Percentiles rank a stretch among this genome's conserved stretches.
These are phyloP conservation scores for Solanum sparsipilum DNA, from an alignment of 257 asterid genomes.

Conservation along the genomic window DNA sequence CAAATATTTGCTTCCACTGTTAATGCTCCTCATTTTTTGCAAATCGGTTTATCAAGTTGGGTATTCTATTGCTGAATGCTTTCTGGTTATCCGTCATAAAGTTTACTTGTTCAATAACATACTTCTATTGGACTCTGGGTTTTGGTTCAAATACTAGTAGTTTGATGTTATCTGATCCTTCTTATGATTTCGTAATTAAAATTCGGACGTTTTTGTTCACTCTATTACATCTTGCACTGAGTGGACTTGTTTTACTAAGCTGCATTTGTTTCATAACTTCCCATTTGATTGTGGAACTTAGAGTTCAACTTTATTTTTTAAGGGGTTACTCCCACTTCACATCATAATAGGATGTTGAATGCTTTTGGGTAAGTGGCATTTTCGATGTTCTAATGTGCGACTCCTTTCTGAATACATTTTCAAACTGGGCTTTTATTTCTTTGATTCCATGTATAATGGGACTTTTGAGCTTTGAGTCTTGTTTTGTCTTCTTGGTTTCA, in stretches of 20 bases:
- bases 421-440: neutral
- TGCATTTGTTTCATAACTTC: neutral
- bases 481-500: neutral
- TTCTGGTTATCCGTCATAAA: neutral
- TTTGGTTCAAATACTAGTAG: neutral
- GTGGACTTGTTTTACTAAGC: neutral
- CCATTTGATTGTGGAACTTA: neutral
- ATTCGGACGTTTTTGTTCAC: neutral
- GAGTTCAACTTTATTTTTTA: neutral
- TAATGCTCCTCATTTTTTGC: neutral
- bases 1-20: neutral
- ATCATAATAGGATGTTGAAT: neutral
- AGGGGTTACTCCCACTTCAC: neutral
- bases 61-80: neutral
- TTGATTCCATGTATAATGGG: neutral
- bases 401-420: neutral
- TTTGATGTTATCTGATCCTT: neutral
- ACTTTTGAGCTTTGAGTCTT: neutral
- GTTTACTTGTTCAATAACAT: neutral
- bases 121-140: neutral
- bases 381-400: neutral
- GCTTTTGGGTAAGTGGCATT: neutral
- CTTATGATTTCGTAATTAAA: neutral
- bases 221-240: neutral
- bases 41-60: neutral